Percentiles rank a stretch among this genome's conserved stretches.
These are phyloP conservation scores for Scheffersomyces segobiensis DNA, from an alignment of 1,139 yeast species.

Conservation along the genomic window DNA sequence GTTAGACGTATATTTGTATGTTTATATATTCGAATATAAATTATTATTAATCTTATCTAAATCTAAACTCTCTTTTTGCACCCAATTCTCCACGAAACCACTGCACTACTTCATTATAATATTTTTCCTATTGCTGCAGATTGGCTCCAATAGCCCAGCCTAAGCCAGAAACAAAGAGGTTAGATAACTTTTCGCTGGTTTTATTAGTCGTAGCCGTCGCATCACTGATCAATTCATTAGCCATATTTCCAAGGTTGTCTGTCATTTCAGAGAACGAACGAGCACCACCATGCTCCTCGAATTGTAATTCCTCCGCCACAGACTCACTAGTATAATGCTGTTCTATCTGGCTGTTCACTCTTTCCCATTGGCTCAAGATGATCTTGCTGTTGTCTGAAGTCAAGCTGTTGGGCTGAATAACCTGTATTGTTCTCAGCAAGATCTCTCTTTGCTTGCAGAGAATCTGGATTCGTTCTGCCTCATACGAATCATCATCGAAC, in stretches of 20 bases:
- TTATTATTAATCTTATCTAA: too few species aligned
- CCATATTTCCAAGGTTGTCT: slow-evolving; percentile 18
- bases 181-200: slow-evolving; percentile 52
- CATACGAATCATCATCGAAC: slow-evolving; percentile 25
- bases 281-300: not conserved
- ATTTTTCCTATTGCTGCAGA: not conserved
- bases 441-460: slow-evolving; percentile 48
- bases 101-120: not conserved
- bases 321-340: slow-evolving; percentile 10
- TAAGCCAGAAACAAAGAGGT: slow-evolving; percentile 54
- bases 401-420: slow-evolving; percentile 17
- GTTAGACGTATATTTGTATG: not conserved
- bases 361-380: slow-evolving; percentile 40
- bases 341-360: slow-evolving; percentile 29
- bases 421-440: slow-evolving; percentile 44
- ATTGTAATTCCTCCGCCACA: slow-evolving; percentile 1
- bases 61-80: not conserved
- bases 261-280: slow-evolving; percentile 4
- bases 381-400: slow-evolving; percentile 30
- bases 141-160: slow-evolving; percentile 72
- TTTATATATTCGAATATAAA: too few species aligned
- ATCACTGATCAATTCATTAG: slow-evolving; percentile 33
- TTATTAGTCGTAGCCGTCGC: slow-evolving; percentile 36
- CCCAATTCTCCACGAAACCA: not conserved
- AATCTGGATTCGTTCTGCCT: slow-evolving; percentile 21